Evolutionary conservation across 352 stramenopile species (phyloP), one percentile per base, ranked within the genome.

Genomic region (Pythium angustatum): DNA sequence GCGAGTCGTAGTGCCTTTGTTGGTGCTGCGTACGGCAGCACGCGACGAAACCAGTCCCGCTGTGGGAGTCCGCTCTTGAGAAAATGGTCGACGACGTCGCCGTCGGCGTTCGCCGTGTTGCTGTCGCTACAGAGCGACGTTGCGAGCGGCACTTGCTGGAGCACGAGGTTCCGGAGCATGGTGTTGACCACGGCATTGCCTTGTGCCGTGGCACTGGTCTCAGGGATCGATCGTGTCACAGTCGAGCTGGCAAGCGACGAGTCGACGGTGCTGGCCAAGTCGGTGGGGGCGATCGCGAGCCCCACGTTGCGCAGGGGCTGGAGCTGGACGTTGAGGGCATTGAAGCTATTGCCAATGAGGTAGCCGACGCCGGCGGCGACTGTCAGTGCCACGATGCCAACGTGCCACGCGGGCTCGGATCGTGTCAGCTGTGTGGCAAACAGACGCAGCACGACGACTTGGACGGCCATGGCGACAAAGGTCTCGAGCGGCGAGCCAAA

Each of bases 341-440:
- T 30, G 38, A 61, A 51, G 8, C 22, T 40, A 40, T 51, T 52
- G 38, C 9, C 51, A 40, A 61, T 38, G 21, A 61, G n/a, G 53
- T 17, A 61, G 3, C 53, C 53, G 19, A 51, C 40, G 21, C 26
- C 51, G 3, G 27, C 19, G 15, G 22, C 11, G n/a, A 58, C 14
- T 4, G 36, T 22, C 10, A 48, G 21, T 21, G 33, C 14, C 33
- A 26, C 22, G 2, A 24, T n/a, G 2, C 24, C 26, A 19, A 57
- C 12, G 8, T 57, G 10, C 30, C 50, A 57, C 9, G 8, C 27
- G 5, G 24, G 11, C 17, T 4, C 30, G 8, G 50, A n/a, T 31
- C 30, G 28, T 5, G 14, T 43, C 4, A 30, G 28, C 50, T 28
- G 10, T 10, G 5, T 3, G 50, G 50, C 48, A 28, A 57, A 21